These are phyloP conservation scores for Penicillium sp. DNA, from an alignment of 2,329 filamentous ascomycete species.

Conservation along the genomic window DNA sequence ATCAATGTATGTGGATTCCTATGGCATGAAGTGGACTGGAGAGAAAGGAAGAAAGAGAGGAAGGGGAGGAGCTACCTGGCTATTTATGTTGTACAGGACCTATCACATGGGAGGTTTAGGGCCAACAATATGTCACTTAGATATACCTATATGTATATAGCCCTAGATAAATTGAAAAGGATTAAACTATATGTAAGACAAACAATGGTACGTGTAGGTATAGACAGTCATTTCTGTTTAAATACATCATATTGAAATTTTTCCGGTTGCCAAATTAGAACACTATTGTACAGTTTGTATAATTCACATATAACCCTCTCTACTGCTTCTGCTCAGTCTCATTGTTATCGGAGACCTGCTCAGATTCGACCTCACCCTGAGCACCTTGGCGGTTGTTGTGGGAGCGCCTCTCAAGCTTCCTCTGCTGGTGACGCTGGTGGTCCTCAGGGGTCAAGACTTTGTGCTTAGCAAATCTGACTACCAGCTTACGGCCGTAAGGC, in stretches of 20 bases:
- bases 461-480: slow-evolving; percentile 58
- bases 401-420: neutral
- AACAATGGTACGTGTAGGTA: neutral
- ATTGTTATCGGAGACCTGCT: neutral
- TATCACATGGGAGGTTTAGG: too few relatives aligned
- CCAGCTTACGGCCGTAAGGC: slow-evolving; percentile 65
- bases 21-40: too few relatives aligned
- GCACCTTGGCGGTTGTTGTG: neutral
- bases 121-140: too few relatives aligned
- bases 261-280: neutral
- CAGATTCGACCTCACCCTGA: neutral
- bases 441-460: slow-evolving; percentile 21
- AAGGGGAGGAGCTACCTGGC: too few relatives aligned
- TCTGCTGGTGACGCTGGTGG: neutral
- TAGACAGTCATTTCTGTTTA: neutral
- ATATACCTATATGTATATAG: too few relatives aligned
- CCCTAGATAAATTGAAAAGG: neutral
- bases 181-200: neutral
- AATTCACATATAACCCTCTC: neutral
- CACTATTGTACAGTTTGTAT: neutral
- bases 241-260: neutral
- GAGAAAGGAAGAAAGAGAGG: too few relatives aligned
- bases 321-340: neutral
- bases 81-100: too few relatives aligned
- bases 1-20: too few relatives aligned